phyloP scores from a whole-genome alignment of 1,284 basidiomycete species.

The Wolfiporia cocos region DNA sequence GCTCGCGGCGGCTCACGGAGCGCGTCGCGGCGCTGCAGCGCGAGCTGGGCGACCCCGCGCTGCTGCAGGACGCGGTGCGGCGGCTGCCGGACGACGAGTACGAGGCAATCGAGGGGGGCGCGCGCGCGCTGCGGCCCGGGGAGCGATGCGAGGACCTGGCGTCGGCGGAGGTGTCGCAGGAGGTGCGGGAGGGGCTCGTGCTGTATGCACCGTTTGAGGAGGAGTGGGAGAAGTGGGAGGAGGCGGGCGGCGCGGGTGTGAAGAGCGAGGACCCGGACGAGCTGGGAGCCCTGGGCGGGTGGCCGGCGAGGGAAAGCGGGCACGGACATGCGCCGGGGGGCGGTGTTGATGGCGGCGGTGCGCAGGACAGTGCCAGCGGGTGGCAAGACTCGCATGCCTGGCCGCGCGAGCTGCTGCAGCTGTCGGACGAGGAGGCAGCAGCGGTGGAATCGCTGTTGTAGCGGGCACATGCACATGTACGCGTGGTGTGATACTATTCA shows the following conservation, averaged over 20 bases:
- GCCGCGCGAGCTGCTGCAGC: neutral
- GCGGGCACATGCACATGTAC: too few species aligned
- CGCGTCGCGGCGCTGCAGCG: constrained; percentile 14
- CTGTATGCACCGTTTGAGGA: constrained; percentile 11
- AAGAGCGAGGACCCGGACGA: constrained; percentile 5
- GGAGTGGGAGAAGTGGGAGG: neutral
- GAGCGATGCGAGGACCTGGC: constrained; percentile 22
- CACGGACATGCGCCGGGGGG: too few species aligned
- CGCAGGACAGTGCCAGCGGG: neutral
- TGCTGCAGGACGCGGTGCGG: constrained; percentile 5
- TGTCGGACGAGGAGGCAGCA: constrained; percentile 4
- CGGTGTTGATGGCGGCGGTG: too few species aligned
- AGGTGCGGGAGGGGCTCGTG: constrained; percentile 17
- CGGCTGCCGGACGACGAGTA: constrained; percentile 20
- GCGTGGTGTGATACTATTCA: too few species aligned
- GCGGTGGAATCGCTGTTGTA: constrained; percentile 4
- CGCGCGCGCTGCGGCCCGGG: constrained; percentile 9
- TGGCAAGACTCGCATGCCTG: neutral
- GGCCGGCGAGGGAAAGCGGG: too few species aligned
- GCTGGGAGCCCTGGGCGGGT: neutral
- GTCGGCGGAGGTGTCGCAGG: constrained; percentile 19
- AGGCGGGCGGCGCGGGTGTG: neutral
- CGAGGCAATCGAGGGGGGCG: constrained; percentile 15
- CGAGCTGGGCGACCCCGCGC: constrained; percentile 13
- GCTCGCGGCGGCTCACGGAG: constrained; percentile 21